Percentiles rank a stretch among this genome's conserved stretches.
These are phyloP conservation scores for Diaporthe vaccinii DNA, from an alignment of 2,329 filamentous ascomycete genomes.

Conservation along the genomic window DNA sequence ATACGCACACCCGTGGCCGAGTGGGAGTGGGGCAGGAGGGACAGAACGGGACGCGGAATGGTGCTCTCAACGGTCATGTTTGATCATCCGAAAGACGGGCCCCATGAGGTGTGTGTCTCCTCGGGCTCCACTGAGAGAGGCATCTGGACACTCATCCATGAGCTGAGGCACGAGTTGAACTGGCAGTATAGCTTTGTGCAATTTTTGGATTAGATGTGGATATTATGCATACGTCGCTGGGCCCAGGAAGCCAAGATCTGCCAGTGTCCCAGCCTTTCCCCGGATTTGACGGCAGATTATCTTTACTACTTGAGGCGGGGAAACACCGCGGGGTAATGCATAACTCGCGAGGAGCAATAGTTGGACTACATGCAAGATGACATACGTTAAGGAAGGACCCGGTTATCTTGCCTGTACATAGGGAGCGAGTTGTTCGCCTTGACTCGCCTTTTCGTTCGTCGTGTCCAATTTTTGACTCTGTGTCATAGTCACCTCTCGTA, in stretches of 20 bases:
- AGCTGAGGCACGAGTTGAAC: constrained; percentile 28
- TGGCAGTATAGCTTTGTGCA: constrained; percentile 31
- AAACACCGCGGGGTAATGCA: constrained; percentile 7
- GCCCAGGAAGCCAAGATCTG: constrained; percentile 39
- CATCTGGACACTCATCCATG: not conserved
- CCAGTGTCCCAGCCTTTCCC: not conserved
- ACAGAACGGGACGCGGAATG: constrained; percentile 4
- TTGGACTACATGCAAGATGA: not conserved
- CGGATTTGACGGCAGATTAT: not conserved
- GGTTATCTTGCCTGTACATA: not conserved
- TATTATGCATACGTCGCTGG: not conserved
- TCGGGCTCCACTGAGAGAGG: constrained; percentile 5
- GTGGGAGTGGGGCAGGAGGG: constrained; percentile 16
- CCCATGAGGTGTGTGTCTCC: not conserved
- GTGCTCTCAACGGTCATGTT: constrained; percentile 28
- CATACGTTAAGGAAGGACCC: not conserved
- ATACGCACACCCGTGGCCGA: constrained; percentile 25
- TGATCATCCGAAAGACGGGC: constrained; percentile 4
- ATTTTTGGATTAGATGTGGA: constrained; percentile 19
- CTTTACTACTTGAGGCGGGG: not conserved
- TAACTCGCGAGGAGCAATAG: not conserved
- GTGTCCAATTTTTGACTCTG: not conserved
- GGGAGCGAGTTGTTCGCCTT: not conserved
- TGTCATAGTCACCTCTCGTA: not conserved
- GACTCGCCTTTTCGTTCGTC: not conserved